A percentile compares a stretch with the other conserved stretches of the same genome.
Evolutionary conservation across 169 alveolate genomes (phyloP).

Genomic region (Plasmodium reichenowi): DNA sequence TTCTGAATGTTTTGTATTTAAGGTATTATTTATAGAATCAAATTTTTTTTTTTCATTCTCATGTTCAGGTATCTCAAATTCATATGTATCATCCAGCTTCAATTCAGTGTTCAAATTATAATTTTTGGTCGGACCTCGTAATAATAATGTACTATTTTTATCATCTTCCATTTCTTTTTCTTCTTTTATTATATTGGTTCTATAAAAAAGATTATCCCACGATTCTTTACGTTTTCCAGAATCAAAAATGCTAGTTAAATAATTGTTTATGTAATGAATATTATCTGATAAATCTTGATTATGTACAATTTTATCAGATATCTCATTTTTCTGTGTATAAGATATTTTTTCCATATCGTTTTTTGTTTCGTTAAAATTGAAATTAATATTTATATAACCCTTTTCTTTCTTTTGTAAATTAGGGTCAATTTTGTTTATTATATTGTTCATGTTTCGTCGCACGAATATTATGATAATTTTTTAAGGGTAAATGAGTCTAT

Average conservation of each 20-base stretch:
- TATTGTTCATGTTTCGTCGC: constrained; percentile 23
- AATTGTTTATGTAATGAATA: constrained; percentile 38
- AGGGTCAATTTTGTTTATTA: constrained; percentile 10
- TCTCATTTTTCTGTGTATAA: constrained; percentile 8
- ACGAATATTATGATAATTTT: too few relatives aligned
- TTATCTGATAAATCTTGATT: constrained; percentile 19
- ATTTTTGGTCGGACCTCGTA: constrained; percentile 30
- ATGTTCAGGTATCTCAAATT: constrained; percentile 40
- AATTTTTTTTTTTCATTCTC: constrained; percentile 1
- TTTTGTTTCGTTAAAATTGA: background rate
- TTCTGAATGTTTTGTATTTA: constrained; percentile 6
- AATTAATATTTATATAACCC: too few relatives aligned
- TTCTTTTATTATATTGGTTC: constrained; percentile 6
- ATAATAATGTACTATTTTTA: constrained; percentile 16
- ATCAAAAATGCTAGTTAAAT: constrained; percentile 57
- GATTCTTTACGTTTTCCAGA: constrained; percentile 27
- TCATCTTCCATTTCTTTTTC: constrained; percentile 5
- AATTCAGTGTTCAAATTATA: constrained; percentile 31
- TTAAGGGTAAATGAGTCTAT: too few relatives aligned
- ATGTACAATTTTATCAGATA: too few relatives aligned
- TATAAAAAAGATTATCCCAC: background rate
- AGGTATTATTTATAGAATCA: background rate
- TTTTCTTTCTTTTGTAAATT: too few relatives aligned
- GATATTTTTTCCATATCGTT: constrained; percentile 13
- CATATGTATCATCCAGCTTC: constrained; percentile 64